Evolutionary conservation across 163 green algal genomes (phyloP).

Genomic region (Smithsoniella earleae): DNA sequence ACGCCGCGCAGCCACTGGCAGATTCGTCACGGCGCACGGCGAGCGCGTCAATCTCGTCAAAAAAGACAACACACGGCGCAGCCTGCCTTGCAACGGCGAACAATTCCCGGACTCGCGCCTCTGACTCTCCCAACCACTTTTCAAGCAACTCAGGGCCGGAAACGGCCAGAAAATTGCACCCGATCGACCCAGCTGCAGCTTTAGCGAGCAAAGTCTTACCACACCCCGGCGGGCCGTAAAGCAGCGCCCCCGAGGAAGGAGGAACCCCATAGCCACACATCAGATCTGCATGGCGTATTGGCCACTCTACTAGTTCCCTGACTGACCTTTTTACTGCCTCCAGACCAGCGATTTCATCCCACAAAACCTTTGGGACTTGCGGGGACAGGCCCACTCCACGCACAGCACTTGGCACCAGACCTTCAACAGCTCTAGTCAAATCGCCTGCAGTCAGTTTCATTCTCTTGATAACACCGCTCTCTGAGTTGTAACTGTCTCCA

Average conservation of each 20-base stretch:
- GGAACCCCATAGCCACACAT: slow-evolving; percentile 33
- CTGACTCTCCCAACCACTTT: slow-evolving; percentile 45
- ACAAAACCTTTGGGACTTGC: not conserved
- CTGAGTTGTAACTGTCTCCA: not conserved
- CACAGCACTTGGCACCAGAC: not conserved
- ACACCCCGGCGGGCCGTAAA: slow-evolving; percentile 43
- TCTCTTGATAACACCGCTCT: not conserved
- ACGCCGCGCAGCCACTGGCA: slow-evolving; percentile 17
- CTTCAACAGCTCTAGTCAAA: not conserved
- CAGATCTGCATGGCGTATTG: slow-evolving; percentile 31
- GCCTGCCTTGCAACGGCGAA: slow-evolving; percentile 35
- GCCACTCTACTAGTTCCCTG: slow-evolving; percentile 4
- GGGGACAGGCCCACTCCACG: slow-evolving; percentile 8
- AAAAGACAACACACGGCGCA: slow-evolving; percentile 46
- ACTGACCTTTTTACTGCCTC: not conserved
- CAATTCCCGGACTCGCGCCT: slow-evolving; percentile 38
- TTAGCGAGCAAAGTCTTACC: slow-evolving; percentile 48
- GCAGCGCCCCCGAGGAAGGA: slow-evolving; percentile 36
- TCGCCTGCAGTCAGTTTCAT: not conserved
- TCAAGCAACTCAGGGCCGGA: slow-evolving; percentile 39
- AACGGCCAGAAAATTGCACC: slow-evolving; percentile 43
- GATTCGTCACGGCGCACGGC: not conserved
- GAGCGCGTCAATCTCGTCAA: slow-evolving; percentile 46
- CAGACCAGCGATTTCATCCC: not conserved
- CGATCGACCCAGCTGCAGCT: slow-evolving; percentile 33